Percentiles rank a stretch among this genome's conserved stretches.
Evolutionary conservation across 2,329 filamentous ascomycete genomes (phyloP).

Genomic region (Gyromitra esculenta): DNA sequence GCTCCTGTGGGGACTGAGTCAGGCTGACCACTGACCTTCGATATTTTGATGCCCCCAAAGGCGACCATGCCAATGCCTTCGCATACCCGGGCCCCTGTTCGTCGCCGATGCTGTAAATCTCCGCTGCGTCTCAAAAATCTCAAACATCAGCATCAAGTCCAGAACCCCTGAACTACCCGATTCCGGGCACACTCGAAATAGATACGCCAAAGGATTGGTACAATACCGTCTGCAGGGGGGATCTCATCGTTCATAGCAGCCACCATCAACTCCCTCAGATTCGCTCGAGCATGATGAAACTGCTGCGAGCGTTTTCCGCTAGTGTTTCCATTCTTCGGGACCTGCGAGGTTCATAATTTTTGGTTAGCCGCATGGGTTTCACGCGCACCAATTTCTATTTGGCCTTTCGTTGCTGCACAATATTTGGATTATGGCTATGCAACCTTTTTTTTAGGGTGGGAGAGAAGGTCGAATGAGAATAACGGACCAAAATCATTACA

Average conservation of each 20-base stretch:
- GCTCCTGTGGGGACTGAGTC: constrained; percentile 32
- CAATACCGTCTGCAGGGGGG: constrained; percentile 50
- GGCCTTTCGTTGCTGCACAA: constrained; percentile 26
- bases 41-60: constrained; percentile 53
- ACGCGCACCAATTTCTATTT: constrained; percentile 32
- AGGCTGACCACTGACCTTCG: constrained; percentile 52
- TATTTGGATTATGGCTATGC: constrained; percentile 45
- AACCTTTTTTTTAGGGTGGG: constrained; percentile 1
- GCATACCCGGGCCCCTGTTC: constrained; percentile 56
- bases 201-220: constrained; percentile 26
- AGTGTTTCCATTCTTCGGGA: constrained; percentile 51
- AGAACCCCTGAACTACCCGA: constrained; percentile 47
- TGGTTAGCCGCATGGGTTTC: constrained; percentile 39
- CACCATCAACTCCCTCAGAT: constrained; percentile 49
- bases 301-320: constrained; percentile 51
- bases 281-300: constrained; percentile 50
- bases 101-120: constrained; percentile 56
- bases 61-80: constrained; percentile 53
- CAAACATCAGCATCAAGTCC: constrained; percentile 49
- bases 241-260: constrained; percentile 52
- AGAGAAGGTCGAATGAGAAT: constrained; percentile 32
- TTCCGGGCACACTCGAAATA: constrained; percentile 38
- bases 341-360: constrained; percentile 43
- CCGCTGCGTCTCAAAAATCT: constrained; percentile 51
- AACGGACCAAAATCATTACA: constrained; percentile 53